Base-by-base conservation (phyloP, 176 grass and related monocot species). In the Metroxylon sagu region DNA sequence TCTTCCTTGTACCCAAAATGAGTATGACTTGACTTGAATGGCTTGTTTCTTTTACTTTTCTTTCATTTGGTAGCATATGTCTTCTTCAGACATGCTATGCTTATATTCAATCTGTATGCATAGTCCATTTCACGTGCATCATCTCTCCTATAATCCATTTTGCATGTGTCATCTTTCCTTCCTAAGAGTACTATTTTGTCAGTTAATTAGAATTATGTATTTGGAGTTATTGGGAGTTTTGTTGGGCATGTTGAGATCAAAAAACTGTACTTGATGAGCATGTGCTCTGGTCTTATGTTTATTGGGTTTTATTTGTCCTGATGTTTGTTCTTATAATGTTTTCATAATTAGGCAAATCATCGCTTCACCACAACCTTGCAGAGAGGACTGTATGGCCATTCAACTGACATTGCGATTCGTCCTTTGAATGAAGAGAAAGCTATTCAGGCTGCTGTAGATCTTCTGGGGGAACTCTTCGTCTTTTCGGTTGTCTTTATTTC, bases 341-440 rank as follows among this genome's bases (percentile, higher is more conserved):
- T 65, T 70, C 54, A 35, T 65, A 64, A 77, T 62, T 60, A 89
- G 85, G 72, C 65, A 71, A 96, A 96, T 78, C 83, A 96, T 81
- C 77, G 87, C 57, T 77, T 96, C 59, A 79, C 86, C 3, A 96
- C 92, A 82, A 88, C 83, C 76, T 79, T 97, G 70, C 87, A 97
- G 72, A 85, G 92, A 65, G 75, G 82, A 49, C 26, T 97, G n/a
- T 85, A 88, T 70, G 86, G 86, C 25, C 92, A 75, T 77, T 60
- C 83, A 26, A 90, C 84, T 63, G 71, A 74, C 72, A 77, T 84
- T 53, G 78, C 77, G 56, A 88, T 97, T 48, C 71, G 80, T 50
- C 92, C 92, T 60, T 61, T 97, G 61, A 91, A 91, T 67, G 87
- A 97, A 75, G 92, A 96, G 69, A 97, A 59, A 71, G 81, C 87